A percentile compares a stretch with the other conserved stretches of the same genome.
phyloP scores from a whole-genome alignment of 2,329 filamentous ascomycete species.

The Ciborinia camelliae region DNA sequence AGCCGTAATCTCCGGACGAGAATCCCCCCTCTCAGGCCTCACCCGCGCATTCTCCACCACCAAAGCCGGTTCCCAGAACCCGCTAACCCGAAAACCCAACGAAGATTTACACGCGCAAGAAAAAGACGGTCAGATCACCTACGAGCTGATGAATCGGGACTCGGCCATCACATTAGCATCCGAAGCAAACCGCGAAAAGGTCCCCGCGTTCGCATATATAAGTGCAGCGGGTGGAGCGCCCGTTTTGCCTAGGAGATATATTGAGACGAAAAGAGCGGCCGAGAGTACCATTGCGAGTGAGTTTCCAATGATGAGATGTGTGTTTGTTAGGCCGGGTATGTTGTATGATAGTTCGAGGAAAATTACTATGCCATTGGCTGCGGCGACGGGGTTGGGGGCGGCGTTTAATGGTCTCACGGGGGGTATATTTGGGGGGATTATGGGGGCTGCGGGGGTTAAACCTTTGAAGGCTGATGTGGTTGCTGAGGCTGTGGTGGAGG shows the following conservation, averaged over 20 bases:
- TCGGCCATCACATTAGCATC: conserved; percentile 78
- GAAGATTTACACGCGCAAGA: conserved; percentile 63
- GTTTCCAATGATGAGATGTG: conserved; percentile 70
- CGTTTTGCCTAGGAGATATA: conserved; percentile 79
- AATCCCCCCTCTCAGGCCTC: conserved; percentile 76
- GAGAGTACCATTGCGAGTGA: conserved; percentile 70
- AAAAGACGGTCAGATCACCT: conserved; percentile 76
- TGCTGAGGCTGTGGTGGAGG: conserved; percentile 86
- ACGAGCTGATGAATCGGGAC: conserved; percentile 97
- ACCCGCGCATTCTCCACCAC: conserved; percentile 71
- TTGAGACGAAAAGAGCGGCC: conserved; percentile 87
- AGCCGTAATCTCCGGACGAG: conserved; percentile 76
- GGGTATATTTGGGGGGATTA: conserved; percentile 68
- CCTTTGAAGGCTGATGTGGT: conserved; percentile 85
- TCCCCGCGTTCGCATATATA: conserved; percentile 76
- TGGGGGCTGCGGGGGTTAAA: conserved; percentile 81
- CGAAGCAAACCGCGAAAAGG: conserved; percentile 63
- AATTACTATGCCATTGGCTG: conserved; percentile 82
- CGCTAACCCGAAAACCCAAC: conserved; percentile 58
- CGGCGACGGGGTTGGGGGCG: conserved; percentile 68
- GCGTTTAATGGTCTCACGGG: conserved; percentile 75
- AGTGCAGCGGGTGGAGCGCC: conserved; percentile 85
- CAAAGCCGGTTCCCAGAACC: conserved; percentile 64
- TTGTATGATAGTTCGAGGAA: conserved; percentile 81
- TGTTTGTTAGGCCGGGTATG: conserved; percentile 84